These are phyloP conservation scores for Streptanthus diversifolius DNA, from an alignment of 345 rosid genomes.

Conservation along the genomic window DNA sequence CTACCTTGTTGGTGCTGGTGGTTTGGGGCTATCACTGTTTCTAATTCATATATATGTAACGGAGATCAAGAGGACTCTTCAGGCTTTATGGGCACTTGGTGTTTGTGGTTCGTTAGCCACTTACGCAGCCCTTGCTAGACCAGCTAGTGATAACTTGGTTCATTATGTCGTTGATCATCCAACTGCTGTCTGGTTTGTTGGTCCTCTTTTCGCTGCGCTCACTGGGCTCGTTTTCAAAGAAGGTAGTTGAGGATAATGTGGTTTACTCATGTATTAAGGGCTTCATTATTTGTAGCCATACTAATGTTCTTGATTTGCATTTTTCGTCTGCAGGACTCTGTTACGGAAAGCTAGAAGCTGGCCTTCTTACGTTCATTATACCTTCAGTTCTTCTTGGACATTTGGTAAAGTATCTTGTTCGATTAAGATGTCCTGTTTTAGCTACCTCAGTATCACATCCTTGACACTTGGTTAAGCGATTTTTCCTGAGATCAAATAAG, in stretches of 20 bases:
- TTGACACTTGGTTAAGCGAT: neutral
- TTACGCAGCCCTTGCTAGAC: slow-evolving; percentile 58
- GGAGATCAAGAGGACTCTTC: slow-evolving; percentile 90
- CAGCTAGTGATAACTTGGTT: slow-evolving; percentile 64
- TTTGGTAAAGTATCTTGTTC: slow-evolving; percentile 51
- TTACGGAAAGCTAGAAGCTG: slow-evolving; percentile 96
- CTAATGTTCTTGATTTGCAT: slow-evolving; percentile 11
- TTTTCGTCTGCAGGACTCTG: slow-evolving; percentile 62
- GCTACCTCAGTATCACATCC: neutral
- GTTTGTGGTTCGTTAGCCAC: slow-evolving; percentile 63
- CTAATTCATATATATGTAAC: slow-evolving; percentile 89
- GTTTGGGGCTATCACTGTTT: slow-evolving; percentile 68
- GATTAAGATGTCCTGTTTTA: slow-evolving; percentile 1
- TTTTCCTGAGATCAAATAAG: neutral
- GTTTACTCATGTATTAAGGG: neutral
- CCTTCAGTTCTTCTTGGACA: slow-evolving; percentile 85
- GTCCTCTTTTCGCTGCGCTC: slow-evolving; percentile 84
- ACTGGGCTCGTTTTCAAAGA: slow-evolving; percentile 96
- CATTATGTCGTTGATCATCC: slow-evolving; percentile 67
- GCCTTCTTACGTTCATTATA: slow-evolving; percentile 78
- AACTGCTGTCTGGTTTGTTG: slow-evolving; percentile 75
- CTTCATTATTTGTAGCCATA: neutral
- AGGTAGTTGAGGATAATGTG: slow-evolving; percentile 41
- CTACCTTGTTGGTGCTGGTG: slow-evolving; percentile 67
- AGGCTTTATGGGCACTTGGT: slow-evolving; percentile 88